Evolutionary conservation across 2,329 filamentous ascomycete species (phyloP), one percentile per base, ranked within the genome.

Genomic region (Escovopsis sp.): DNA sequence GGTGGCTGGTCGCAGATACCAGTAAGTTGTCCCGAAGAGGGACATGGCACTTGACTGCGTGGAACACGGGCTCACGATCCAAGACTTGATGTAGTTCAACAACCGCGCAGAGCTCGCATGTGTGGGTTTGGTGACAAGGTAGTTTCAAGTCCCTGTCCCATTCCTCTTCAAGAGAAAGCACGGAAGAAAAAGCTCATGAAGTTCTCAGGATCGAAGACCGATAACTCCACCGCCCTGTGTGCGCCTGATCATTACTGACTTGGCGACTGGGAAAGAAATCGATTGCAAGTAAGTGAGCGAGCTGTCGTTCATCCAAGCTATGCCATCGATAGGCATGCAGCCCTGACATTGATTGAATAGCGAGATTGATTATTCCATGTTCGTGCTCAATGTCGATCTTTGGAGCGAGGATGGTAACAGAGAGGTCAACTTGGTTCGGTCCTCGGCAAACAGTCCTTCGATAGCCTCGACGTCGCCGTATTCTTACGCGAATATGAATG

Each of bases 71-170:
- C 41, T 32, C 36, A 35, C 11, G 12, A 33, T 33, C 30, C 43
- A 50, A 82, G 79, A 47, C 72, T 94, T 40, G 69, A 80, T 50
- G 85, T 95, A 46, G 79, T 85, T 51, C 91, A 98, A 66, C 87
- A 96, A 61, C 91, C 91, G 40, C 73, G 85, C 54, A 79, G 91
- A 54, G 91, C 91, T 50, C 84, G 91, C 47, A 96, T 96, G 91
- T 98, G 91, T 66, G 91, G 91, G 7, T 98, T 96, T 65, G 91
- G 91, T 48, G 91, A 98, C 68, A 98, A 96, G 74, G 85, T 91
- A 65, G 44, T 39, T 28, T 38, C n/a, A 26, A 15, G 26, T 36
- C 10, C 12, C 36, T 38, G n/a, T 9, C 18, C 36, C n/a, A 15
- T 36, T 23, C n/a, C 23, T 12, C 32, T 11, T 15, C 10, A 6